A percentile compares a stretch with the other conserved stretches of the same genome.
These are phyloP conservation scores for Ophiostoma angusticollis DNA, from an alignment of 2,329 filamentous ascomycete species.

Conservation along the genomic window DNA sequence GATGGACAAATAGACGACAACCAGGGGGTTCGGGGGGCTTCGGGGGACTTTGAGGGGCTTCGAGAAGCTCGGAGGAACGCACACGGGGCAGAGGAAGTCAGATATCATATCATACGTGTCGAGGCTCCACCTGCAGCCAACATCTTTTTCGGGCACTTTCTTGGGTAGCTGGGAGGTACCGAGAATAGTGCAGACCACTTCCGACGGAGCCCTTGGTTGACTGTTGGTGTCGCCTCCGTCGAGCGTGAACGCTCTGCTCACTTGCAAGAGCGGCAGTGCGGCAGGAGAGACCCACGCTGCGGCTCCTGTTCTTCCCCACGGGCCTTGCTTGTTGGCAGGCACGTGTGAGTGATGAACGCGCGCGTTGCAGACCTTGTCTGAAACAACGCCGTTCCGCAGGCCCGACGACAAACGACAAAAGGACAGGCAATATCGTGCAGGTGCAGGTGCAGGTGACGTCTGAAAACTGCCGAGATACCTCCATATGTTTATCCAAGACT, in stretches of 20 bases:
- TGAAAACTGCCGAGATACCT: slow-evolving; percentile 21
- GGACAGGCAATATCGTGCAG: slow-evolving; percentile 16
- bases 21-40: neutral
- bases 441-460: neutral
- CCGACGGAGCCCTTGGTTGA: no score
- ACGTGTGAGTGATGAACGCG: neutral
- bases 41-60: neutral
- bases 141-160: no score
- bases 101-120: neutral
- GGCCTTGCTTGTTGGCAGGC: neutral
- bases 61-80: slow-evolving; percentile 6
- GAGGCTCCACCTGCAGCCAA: slow-evolving; percentile 1
- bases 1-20: neutral
- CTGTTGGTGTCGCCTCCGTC: no score
- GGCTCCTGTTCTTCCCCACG: neutral
- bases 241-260: no score
- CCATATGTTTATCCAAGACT: slow-evolving; percentile 7
- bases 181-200: no score
- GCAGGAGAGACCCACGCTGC: neutral
- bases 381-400: slow-evolving; percentile 20
- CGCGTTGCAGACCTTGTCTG: slow-evolving; percentile 13
- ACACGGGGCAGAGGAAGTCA: slow-evolving; percentile 6
- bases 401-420: slow-evolving; percentile 17
- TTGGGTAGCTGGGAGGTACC: no score
- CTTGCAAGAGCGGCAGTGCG: neutral